Evolutionary conservation across 306 rosid species (phyloP).

Genomic region (Prunus dulcis): DNA sequence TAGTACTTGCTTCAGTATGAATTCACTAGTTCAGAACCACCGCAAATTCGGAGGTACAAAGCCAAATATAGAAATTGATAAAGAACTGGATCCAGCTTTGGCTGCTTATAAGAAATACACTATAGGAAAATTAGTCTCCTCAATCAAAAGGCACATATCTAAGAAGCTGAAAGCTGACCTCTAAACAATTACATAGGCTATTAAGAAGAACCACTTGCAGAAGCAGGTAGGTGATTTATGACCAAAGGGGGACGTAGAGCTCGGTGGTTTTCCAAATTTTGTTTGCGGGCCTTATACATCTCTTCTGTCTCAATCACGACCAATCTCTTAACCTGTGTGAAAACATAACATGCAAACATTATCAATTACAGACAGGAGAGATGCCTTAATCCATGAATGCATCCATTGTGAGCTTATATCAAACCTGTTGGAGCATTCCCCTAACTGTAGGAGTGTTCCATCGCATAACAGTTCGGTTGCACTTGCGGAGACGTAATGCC

Average conservation of each 20-base stretch:
- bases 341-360: conserved; percentile 13
- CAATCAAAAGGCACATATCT: conserved; percentile 19
- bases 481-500: conserved; percentile 76
- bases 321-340: conserved; percentile 76
- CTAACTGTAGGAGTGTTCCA: conserved; percentile 89
- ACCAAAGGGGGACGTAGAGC: conserved; percentile 64
- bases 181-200: conserved; percentile 13
- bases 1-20: conserved; percentile 9
- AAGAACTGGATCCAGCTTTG: conserved; percentile 17
- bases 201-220: conserved; percentile 46
- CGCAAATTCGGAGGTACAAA: conserved; percentile 15
- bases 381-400: conserved; percentile 10
- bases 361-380: conserved; percentile 4
- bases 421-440: conserved; percentile 95
- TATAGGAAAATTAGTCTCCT: conserved; percentile 16
- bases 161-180: conserved; percentile 36
- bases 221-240: conserved; percentile 58
- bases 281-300: conserved; percentile 82
- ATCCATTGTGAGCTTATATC: not conserved
- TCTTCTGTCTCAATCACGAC: conserved; percentile 85
- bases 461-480: conserved; percentile 93
- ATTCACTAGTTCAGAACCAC: conserved; percentile 16
- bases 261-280: conserved; percentile 54
- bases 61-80: conserved; percentile 20
- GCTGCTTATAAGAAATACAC: conserved; percentile 13